phyloP scores from a whole-genome alignment of 331 rosid species.

The Pyracantha coccinea region DNA sequence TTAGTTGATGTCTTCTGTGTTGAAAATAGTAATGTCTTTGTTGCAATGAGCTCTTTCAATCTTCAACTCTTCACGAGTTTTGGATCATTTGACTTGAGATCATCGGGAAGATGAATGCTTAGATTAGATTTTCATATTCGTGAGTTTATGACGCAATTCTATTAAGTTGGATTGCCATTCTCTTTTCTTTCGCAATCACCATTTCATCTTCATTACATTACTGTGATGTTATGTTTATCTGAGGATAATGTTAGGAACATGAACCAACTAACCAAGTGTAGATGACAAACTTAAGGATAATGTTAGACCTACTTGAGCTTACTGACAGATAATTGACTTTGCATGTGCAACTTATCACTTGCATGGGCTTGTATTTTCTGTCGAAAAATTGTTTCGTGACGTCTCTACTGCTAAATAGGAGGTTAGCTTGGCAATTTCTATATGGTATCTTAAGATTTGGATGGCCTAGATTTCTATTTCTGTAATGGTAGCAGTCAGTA shows the following conservation, averaged over 20 bases:
- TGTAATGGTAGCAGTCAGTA: neutral
- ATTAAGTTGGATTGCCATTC: too few relatives aligned
- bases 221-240: too few relatives aligned
- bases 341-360: too few relatives aligned
- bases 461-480: neutral
- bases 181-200: too few relatives aligned
- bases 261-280: neutral
- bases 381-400: neutral
- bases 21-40: neutral
- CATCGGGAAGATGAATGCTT: too few relatives aligned
- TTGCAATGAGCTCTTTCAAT: too few relatives aligned
- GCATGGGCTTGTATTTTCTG: neutral
- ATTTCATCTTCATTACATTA: too few relatives aligned
- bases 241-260: too few relatives aligned
- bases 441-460: neutral
- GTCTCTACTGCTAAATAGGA: neutral
- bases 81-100: too few relatives aligned
- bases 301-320: neutral
- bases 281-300: neutral
- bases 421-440: neutral
- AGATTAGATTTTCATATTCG: too few relatives aligned
- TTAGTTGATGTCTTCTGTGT: neutral
- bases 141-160: too few relatives aligned
- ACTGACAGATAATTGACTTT: neutral
- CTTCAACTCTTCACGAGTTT: too few relatives aligned